Base-by-base conservation (phyloP, 306 rosid species). In the Trifolium subterraneum region DNA sequence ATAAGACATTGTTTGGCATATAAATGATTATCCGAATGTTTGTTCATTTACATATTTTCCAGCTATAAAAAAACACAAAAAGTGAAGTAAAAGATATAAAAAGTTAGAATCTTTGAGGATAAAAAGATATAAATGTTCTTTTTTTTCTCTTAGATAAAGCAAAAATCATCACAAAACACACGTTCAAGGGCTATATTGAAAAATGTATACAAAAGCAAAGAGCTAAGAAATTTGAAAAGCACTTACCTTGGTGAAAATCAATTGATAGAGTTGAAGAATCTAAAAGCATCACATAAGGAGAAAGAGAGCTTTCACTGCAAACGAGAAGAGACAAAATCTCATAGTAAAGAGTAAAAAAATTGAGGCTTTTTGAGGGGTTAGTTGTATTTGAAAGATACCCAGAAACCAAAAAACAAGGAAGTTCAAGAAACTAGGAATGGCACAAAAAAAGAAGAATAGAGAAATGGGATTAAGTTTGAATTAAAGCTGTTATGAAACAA, bases 401-500 rank as follows among this genome's bases (percentile, higher is more conserved):
- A 80, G 72, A 79, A 74, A 35, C 70, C 19, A 59, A 63, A 63
- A 75, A 45, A 22, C 12, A 12, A n/a, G 44, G 72, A 65, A 27
- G 74, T 29, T 19, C 13, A 20, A 51, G 72, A 27, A 14, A 62
- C 11, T 23, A 71, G 78, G 72, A 7, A 56, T 66, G 65, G 60
- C 18, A 48, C 23, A 62, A 25, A 50, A 72, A 52, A 77, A 68
- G 83, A 72, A 71, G 82, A 58, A 36, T 36, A 36, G 77, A 70
- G 73, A 64, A 77, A 64, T 31, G 56, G 12, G 20, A 62, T n/a
- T 10, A 80, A 86, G 83, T 89, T 92, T 88, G 90, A 92, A 92
- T 86, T 89, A 88, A 92, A 92, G 96, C 88, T 82, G 35, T 12
- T 79, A 41, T 31, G 64, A 1, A 64, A 76, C 13, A 19, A 71